These are phyloP conservation scores for Paraleonurus japonicus DNA, from an alignment of 257 asterid genomes.

Conservation along the genomic window DNA sequence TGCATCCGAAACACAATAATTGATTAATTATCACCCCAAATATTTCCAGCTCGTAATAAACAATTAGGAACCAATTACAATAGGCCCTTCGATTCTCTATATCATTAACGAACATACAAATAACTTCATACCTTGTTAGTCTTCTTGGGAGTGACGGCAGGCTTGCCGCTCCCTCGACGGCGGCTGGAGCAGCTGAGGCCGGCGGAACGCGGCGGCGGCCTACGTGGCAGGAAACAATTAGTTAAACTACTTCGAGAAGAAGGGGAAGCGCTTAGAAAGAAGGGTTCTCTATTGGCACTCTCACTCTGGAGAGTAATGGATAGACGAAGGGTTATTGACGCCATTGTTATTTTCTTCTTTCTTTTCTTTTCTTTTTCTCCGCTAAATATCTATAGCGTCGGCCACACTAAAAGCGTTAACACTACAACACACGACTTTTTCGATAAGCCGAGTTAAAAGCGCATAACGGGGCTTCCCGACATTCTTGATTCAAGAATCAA, in stretches of 20 bases:
- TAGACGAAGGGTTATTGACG: slow-evolving; percentile 45
- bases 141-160: slow-evolving; percentile 43
- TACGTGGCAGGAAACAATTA: slow-evolving; percentile 31
- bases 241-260: slow-evolving; percentile 25
- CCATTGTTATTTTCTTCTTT: slow-evolving; percentile 33
- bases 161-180: slow-evolving; percentile 39
- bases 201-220: slow-evolving; percentile 33
- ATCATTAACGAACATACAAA: neutral
- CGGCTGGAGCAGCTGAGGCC: slow-evolving; percentile 57
- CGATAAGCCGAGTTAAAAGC: neutral
- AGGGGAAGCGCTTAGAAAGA: slow-evolving; percentile 28
- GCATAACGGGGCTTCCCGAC: neutral
- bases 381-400: neutral
- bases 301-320: slow-evolving; percentile 30
- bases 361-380: neutral
- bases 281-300: slow-evolving; percentile 21
- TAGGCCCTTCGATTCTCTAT: neutral
- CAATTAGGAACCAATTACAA: neutral
- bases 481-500: too few species aligned
- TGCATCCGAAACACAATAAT: neutral
- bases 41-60: slow-evolving; percentile 16
- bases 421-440: neutral
- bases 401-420: neutral
- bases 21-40: neutral
- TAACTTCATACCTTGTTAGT: slow-evolving; percentile 36